phyloP scores from a whole-genome alignment of 228 moss, liverwort and hornwort species.

The Sphagnum magellanicum region DNA sequence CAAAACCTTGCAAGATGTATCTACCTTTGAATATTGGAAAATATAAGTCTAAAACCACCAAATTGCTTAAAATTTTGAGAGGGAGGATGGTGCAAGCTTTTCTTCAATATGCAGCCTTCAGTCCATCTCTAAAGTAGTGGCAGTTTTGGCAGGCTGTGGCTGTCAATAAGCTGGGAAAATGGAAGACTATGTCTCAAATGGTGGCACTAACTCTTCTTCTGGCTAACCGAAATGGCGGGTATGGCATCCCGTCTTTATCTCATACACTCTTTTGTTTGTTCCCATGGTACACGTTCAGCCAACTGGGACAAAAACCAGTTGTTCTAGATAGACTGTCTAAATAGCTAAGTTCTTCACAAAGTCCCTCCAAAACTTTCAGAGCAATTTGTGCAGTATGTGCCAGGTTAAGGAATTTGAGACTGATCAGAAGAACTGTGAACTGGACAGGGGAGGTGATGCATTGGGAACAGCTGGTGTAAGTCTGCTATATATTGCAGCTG shows the following conservation, averaged over 20 bases:
- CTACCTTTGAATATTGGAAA: too few species aligned
- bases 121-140: not conserved
- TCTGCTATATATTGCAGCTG: slow-evolving; percentile 54
- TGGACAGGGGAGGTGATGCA: slow-evolving; percentile 36
- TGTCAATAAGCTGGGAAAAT: slow-evolving; percentile 82
- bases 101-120: not conserved
- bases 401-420: too few species aligned
- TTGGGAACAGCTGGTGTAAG: slow-evolving; percentile 43
- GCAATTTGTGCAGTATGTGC: too few species aligned
- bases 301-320: too few species aligned
- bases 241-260: not conserved
- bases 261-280: too few species aligned
- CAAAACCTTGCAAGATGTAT: too few species aligned
- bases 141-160: slow-evolving; percentile 66
- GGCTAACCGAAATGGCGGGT: slow-evolving; percentile 81
- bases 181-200: slow-evolving; percentile 95
- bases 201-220: slow-evolving; percentile 74
- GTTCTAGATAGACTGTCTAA: too few species aligned
- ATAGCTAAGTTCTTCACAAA: too few species aligned
- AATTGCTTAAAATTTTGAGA: not conserved
- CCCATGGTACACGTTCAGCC: too few species aligned
- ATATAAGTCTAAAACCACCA: too few species aligned
- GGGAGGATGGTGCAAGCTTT: not conserved
- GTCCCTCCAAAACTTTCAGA: too few species aligned
- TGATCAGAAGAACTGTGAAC: not conserved